Percentiles rank a stretch among this genome's conserved stretches.
Conservation (phyloP, 148 eudicot species). For the Chenopodium quinoa region DNA sequence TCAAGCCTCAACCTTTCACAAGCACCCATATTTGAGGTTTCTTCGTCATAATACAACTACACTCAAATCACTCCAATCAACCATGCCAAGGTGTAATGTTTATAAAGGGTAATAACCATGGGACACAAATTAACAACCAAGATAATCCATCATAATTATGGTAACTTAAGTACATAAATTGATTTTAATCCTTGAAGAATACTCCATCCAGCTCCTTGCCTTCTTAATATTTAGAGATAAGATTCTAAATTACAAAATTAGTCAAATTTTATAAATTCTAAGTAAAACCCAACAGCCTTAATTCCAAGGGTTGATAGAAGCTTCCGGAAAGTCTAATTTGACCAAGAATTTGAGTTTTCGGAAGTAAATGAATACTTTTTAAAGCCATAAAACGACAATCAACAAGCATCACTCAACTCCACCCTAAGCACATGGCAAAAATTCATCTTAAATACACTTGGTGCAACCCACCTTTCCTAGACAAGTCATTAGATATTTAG, state of each 20-base stretch:
- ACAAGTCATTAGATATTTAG: background rate
- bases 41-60: background rate
- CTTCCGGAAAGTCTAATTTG: slow-evolving; percentile 38
- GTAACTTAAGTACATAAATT: background rate
- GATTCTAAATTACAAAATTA: background rate
- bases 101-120: background rate
- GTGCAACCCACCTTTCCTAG: background rate
- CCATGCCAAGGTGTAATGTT: background rate
- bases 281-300: background rate
- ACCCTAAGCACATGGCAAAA: background rate
- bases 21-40: background rate
- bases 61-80: no score
- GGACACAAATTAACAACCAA: background rate
- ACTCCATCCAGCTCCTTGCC: background rate
- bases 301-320: slow-evolving; percentile 44
- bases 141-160: background rate
- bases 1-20: background rate
- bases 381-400: no score
- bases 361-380: background rate
- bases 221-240: background rate
- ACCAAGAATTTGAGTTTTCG: slow-evolving; percentile 41
- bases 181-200: no score
- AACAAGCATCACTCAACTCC: background rate
- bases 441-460: background rate
- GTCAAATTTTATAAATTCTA: background rate